Evolutionary conservation across 495 filamentous ascomycete species (phyloP), one percentile per base, ranked within the genome.

Genomic region (Lophiostoma macrostomum): DNA sequence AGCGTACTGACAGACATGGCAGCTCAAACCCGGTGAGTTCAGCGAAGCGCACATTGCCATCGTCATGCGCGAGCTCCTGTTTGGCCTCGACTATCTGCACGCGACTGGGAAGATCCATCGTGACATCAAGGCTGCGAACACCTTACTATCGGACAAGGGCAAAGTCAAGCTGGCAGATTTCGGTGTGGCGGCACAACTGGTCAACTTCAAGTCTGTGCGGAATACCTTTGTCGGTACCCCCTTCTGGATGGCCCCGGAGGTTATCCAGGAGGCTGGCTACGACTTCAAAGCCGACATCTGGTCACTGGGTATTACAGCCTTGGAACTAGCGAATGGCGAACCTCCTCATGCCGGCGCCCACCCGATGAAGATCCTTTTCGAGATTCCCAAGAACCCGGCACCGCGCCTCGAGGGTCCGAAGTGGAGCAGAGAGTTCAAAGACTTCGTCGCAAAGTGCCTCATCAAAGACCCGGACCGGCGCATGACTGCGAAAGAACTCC

Each of bases 201-300:
- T 89, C 52, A 94, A 95, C 69, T 95, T 96, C 68, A 97, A 96
- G 72, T 96, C 93, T 6, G 90, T 96, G 73, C 86, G 93, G 20
- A 95, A 96, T 62, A 98, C 93, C 0, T 97, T 98, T 64, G 93
- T 98, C n/a, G 93, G 93, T 6, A 98, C 93, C 3, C 93, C 93
- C 0, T 98, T 95, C 73, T 98, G 93, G 93, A 98, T 98, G 93
- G 93, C 93, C 4, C 93, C 93, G 6, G 93, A 98, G 67, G 93
- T 98, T 14, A 98, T 98, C 60, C 86, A 96, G 70, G 91, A 97
- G 73, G 82, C 87, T 45, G 93, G 93, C 23, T 97, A 98, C 60
- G 91, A 96, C 69, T 95, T 88, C 73, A 95, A 95, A 72, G 93
- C 93, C 18, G 93, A 98, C 67, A 91, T 98, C 36, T 98, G 93